Conservation (phyloP, 116 monocot species). For the Cymodocea nodosa region DNA sequence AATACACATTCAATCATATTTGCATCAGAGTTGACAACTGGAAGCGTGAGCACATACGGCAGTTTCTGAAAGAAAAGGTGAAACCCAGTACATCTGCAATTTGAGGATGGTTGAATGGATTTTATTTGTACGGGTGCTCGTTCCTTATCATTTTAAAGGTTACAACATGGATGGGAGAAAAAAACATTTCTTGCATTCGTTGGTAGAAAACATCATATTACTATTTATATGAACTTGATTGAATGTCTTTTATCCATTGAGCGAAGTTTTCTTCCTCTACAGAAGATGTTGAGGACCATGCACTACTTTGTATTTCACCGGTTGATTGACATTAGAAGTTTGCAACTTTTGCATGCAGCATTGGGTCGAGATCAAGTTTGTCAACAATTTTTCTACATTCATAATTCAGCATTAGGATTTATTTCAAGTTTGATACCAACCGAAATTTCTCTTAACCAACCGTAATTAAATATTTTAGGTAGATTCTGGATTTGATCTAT, state of each 20-base stretch:
- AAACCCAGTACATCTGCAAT: constrained; percentile 19
- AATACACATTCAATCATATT: not conserved
- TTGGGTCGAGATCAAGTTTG: too few relatives aligned
- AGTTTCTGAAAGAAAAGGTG: constrained; percentile 78
- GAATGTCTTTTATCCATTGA: not conserved
- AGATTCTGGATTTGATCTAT: too few relatives aligned
- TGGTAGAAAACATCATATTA: not conserved
- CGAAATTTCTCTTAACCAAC: too few relatives aligned
- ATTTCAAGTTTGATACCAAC: too few relatives aligned
- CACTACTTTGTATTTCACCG: not conserved
- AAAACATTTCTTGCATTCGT: too few relatives aligned
- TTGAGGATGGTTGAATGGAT: not conserved
- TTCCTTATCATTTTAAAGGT: not conserved
- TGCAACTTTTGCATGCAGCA: not conserved
- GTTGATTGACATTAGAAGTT: not conserved
- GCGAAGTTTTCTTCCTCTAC: not conserved
- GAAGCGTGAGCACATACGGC: constrained; percentile 86
- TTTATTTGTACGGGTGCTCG: not conserved
- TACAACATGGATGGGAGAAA: too few relatives aligned
- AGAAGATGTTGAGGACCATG: not conserved
- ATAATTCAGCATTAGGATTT: too few relatives aligned
- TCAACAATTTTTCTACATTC: too few relatives aligned
- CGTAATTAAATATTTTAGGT: too few relatives aligned
- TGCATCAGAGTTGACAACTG: constrained; percentile 88
- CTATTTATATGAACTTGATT: not conserved